phyloP scores from a whole-genome alignment of 2,329 filamentous ascomycete genomes.

The Diaporthe sp. region DNA sequence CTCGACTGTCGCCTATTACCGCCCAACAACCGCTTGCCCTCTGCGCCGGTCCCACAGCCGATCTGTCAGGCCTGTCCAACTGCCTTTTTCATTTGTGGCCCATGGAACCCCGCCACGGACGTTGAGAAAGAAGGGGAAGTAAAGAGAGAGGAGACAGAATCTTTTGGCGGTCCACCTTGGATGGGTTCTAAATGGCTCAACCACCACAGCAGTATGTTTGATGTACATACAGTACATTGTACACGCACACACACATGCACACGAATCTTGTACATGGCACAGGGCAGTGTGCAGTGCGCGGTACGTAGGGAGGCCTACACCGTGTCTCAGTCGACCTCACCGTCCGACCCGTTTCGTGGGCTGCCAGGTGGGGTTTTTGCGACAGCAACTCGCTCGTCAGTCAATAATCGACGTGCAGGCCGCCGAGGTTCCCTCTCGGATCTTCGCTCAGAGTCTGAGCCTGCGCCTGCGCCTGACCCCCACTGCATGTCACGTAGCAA shows the following conservation, averaged over 20 bases:
- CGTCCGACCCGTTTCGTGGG: constrained; percentile 14
- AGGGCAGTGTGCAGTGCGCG: background rate
- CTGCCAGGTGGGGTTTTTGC: constrained; percentile 19
- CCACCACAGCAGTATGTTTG: background rate
- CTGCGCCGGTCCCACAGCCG: constrained; percentile 2
- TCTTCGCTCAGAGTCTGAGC: constrained; percentile 15
- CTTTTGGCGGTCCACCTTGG: background rate
- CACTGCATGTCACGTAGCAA: constrained; percentile 22
- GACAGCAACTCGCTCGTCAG: constrained; percentile 17
- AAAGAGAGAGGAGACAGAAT: background rate
- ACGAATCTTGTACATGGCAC: background rate
- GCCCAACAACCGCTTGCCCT: constrained; percentile 25
- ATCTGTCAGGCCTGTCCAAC: constrained; percentile 8
- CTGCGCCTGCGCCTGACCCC: constrained; percentile 7
- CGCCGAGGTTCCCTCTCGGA: constrained; percentile 25
- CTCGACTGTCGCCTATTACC: constrained; percentile 27
- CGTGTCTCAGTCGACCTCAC: constrained; percentile 21
- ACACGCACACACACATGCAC: background rate
- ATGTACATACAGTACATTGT: background rate
- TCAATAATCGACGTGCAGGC: constrained; percentile 11
- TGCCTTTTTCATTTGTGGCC: constrained; percentile 19
- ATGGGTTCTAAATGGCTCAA: constrained; percentile 3
- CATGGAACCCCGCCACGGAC: background rate
- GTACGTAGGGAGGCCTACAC: constrained; percentile 23
- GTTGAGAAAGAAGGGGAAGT: background rate